Evolutionary conservation across 495 filamentous ascomycete genomes (phyloP), one percentile per base, ranked within the genome.

Genomic region (Penicillium psychrofluorescens): DNA sequence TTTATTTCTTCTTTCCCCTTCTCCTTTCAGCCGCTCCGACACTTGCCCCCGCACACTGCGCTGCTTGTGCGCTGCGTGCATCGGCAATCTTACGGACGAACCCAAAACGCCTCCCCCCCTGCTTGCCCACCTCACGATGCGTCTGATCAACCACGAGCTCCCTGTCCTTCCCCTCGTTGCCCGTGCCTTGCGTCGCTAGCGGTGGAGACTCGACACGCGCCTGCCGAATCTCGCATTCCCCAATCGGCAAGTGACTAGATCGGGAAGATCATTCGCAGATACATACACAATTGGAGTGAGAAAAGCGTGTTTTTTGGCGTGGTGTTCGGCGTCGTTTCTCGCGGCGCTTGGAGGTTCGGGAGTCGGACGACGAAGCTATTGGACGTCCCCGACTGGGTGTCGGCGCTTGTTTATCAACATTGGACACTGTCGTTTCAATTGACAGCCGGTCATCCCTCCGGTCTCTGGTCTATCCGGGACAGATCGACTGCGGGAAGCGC

Each of bases 161-260:
- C 36, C 40, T 49, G 38, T 39, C 43, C 41, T 48, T 22, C 30
- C 40, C 31, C 36, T 46, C 39, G 42, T 43, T 37, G 30, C 43
- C 38, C 46, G 54, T 53, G 45, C 61, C 62, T 64, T 63, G 60
- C 57, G 50, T 64, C 55, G 46, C 43, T 66, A 65, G 56, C 43
- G 14, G 43, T 22, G 22, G 22, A 22, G 22, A 22, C 22, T 22
- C 22, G 22, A 22, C 22, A 6, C 22, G 22, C 22, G 22, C 22
- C 22, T 22, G 22, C 22, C 6, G 27, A 12, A 16, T 29, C 10
- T 29, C 14, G 30, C 28, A 43, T 12, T 38, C 27, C 27, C 29
- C 7, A 35, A 35, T 41, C 34, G 15, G 16, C 10, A 33, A 22
- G 27, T 41, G 31, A 35, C 35, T 44, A 44, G 36, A 40, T 30